phyloP scores from a whole-genome alignment of 352 stramenopile species.

The Phytophthora sp. region DNA sequence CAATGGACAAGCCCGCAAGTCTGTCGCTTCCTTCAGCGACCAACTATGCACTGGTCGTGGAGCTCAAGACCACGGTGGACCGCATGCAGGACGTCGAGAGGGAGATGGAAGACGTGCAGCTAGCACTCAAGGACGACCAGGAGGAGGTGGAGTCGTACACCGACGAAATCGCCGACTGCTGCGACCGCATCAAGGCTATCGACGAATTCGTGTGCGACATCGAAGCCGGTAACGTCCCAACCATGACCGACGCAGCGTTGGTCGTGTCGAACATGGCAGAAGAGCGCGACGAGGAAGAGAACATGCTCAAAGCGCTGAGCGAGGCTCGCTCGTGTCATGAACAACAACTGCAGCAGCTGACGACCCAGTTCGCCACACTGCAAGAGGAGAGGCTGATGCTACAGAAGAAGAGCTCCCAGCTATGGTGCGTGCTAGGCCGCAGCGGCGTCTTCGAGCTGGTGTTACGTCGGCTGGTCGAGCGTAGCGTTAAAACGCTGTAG shows the following conservation, averaged over 20 bases:
- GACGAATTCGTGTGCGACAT: slow-evolving; percentile 45
- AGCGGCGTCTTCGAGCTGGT: slow-evolving; percentile 37
- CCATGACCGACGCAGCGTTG: slow-evolving; percentile 25
- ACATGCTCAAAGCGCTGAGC: slow-evolving; percentile 31
- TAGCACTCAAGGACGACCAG: slow-evolving; percentile 35
- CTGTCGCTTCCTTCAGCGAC: slow-evolving; percentile 10
- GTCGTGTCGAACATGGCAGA: slow-evolving; percentile 38
- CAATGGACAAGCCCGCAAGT: slow-evolving; percentile 21
- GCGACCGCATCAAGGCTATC: slow-evolving; percentile 42
- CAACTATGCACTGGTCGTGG: slow-evolving; percentile 35
- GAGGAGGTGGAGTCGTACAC: slow-evolving; percentile 45
- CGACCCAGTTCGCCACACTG: slow-evolving; percentile 16
- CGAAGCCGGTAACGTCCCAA: slow-evolving; percentile 27
- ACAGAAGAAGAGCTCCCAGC: slow-evolving; percentile 37
- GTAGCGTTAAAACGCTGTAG: slow-evolving; percentile 29
- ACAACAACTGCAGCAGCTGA: slow-evolving; percentile 23
- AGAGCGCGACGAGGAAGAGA: slow-evolving; percentile 41
- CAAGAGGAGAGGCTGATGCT: slow-evolving; percentile 31
- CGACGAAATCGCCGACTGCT: slow-evolving; percentile 46
- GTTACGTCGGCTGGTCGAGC: slow-evolving; percentile 23
- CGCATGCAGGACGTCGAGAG: slow-evolving; percentile 31
- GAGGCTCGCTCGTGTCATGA: slow-evolving; percentile 32
- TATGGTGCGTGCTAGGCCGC: slow-evolving; percentile 37
- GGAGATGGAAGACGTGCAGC: slow-evolving; percentile 27
- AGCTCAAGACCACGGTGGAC: slow-evolving; percentile 29